Evolutionary conservation across 495 filamentous ascomycete species (phyloP).

Genomic region (Glonium stellatum): DNA sequence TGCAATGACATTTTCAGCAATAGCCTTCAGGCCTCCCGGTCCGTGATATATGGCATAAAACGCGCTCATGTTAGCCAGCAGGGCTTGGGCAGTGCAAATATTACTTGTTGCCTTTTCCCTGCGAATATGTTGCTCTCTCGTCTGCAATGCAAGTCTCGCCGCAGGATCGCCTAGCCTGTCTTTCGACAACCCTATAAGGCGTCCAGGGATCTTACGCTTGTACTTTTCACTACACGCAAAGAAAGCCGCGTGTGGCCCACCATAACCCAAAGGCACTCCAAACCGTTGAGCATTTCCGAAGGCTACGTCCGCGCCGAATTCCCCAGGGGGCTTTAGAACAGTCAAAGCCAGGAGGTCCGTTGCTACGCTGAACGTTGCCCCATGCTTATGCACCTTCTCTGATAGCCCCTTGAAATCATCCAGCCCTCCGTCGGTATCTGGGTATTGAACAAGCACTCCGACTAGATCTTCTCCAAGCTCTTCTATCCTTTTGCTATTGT

Average conservation of each 20-base stretch:
- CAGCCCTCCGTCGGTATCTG: conserved; percentile 80
- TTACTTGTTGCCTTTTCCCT: conserved; percentile 98
- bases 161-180: conserved; percentile 80
- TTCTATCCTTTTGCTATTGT: conserved; percentile 57
- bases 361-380: conserved; percentile 78
- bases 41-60: conserved; percentile 99
- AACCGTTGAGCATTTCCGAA: conserved; percentile 95
- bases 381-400: conserved; percentile 69
- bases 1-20: conserved; percentile 70
- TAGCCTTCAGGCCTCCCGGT: conserved; percentile 73
- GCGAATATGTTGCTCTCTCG: conserved; percentile 93
- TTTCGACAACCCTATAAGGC: conserved; percentile 87
- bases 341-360: conserved; percentile 91
- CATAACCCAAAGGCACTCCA: conserved; percentile 89
- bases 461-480: conserved; percentile 75
- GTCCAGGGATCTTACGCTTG: conserved; percentile 93
- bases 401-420: conserved; percentile 67
- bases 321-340: conserved; percentile 81
- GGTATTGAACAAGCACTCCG: conserved; percentile 91
- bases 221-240: conserved; percentile 89
- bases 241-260: conserved; percentile 95
- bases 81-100: conserved; percentile 93
- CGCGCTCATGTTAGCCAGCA: conserved; percentile 94
- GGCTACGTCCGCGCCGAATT: conserved; percentile 95
- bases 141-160: conserved; percentile 86